Base-by-base conservation (phyloP, 75 land plant species). In the Selaginella tamariscina region DNA sequence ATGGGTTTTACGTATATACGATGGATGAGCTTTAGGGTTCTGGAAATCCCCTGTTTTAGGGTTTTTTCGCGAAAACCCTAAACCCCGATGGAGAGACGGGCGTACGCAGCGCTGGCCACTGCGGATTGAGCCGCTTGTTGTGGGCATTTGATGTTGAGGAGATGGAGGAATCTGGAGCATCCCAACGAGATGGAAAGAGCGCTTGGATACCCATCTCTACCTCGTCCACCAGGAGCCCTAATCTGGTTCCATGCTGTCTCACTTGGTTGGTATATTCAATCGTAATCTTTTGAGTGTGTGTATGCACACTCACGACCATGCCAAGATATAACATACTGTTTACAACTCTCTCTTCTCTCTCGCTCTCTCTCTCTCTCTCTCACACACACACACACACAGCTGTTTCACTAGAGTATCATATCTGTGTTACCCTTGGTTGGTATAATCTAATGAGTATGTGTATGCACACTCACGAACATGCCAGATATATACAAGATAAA, bases 181-280 rank as follows among this genome's bases (percentile, higher is more conserved):
- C 75, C 78, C 33, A n/a, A 39, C 54, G 54, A 74, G 86, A 0
- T 89, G 88, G 88, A 56, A 64, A 15, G 88, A 89, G 76, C 96
- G 91, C 54, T 84, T 62, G 98, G 88, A 28, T 70, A 67, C 65
- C 73, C 98, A 8, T 86, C 98, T 23, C 32, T 68, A n/a, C 56
- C 71, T 32, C 84, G 91, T 44, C 91, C 96, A 1, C 55, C 67
- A 0, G 86, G 86, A n/a, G 78, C 79, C n/a, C 96, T 93, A 64
- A 31, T 93, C 68, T 93, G 96, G 98, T 89, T 93, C 80, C 98
- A 93, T 71, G 96, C 98, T 54, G 98, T 89, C 65, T 93, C 98
- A 26, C 31, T 93, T 57, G 97, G 96, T 84, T 66, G 24, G 56
- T 33, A 0, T 33, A 21, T 56, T 31, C 24, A 27, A 24, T 59